Evolutionary conservation across 1,139 yeast genomes (phyloP), one percentile per base, ranked within the genome.

Genomic region (Pichia sp.): DNA sequence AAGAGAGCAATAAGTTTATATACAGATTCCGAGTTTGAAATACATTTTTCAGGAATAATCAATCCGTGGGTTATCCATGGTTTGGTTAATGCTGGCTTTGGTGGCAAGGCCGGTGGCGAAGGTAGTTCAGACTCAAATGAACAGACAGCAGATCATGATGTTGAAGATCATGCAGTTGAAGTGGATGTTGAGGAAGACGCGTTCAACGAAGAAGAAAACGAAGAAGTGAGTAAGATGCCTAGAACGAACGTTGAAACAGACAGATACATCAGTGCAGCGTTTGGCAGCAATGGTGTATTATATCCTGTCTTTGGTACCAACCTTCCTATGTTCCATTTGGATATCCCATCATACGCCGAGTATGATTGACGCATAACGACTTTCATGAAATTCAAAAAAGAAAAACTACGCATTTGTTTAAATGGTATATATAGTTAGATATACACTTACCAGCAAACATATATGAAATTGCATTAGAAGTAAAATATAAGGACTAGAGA

Each of bases 61-160:
- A 84, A 89, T 54, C 91, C 93, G 9, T 91, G 97, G 97, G 80
- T 88, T 54, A 81, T 90, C 67, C 79, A 93, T 63, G 89, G 85
- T 9, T 77, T 91, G 61, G 69, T 87, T 50, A 80, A 83, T 62
- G 85, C 85, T 57, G 96, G 95, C 1, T 91, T 91, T 72, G 97
- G 41, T 6, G n/a, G 24, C 31, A 33, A 34, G 9, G n/a, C 31
- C 8, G 24, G 9, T 31, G 38, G 33, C 6, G n/a, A 46, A 3
- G 45, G 9, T 20, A 20, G 17, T 9, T 8, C 20, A 24, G 20
- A 20, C 6, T 20, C 46, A 24, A 24, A 17, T 10, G n/a, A 42
- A 42, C 6, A 42, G 20, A 8, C 34, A 12, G 47, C 34, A 6
- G 30, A 16, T 42, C 30, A 7, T 42, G 31, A 42, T 42, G 16